Evolutionary conservation across 176 grass and related monocot genomes (phyloP).

Genomic region (Oropetium thomaeum): DNA sequence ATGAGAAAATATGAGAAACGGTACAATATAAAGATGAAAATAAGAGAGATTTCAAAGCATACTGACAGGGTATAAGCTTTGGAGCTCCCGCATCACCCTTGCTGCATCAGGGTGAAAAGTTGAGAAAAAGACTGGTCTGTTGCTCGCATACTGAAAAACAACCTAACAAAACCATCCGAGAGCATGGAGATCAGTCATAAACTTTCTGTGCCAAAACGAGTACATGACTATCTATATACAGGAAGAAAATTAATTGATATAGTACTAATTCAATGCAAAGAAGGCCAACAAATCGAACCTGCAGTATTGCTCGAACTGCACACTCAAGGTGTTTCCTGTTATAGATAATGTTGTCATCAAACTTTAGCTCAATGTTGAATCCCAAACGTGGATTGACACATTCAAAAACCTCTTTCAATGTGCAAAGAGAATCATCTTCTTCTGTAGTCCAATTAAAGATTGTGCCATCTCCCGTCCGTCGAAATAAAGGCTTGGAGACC

Average conservation of each 20-base stretch:
- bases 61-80: conserved; percentile 75
- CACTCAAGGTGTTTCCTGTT: conserved; percentile 43
- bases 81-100: conserved; percentile 53
- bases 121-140: conserved; percentile 78
- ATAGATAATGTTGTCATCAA: conserved; percentile 68
- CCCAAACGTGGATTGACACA: conserved; percentile 57
- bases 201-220: conserved; percentile 12
- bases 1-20: neutral
- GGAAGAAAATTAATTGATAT: neutral
- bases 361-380: conserved; percentile 94
- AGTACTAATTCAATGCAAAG: neutral
- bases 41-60: conserved; percentile 4
- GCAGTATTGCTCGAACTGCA: conserved; percentile 53
- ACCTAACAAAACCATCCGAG: conserved; percentile 47
- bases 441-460: conserved; percentile 60
- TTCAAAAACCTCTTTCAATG: conserved; percentile 77
- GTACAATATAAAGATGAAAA: neutral
- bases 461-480: conserved; percentile 65
- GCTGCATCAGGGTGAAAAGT: conserved; percentile 85
- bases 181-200: neutral
- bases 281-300: conserved; percentile 35
- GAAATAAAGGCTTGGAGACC: conserved; percentile 65
- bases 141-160: conserved; percentile 51
- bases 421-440: conserved; percentile 71
- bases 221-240: conserved; percentile 15